These are phyloP conservation scores for Hygrophoropsis aurantiaca DNA, from an alignment of 768 basidiomycete genomes.

Conservation along the genomic window DNA sequence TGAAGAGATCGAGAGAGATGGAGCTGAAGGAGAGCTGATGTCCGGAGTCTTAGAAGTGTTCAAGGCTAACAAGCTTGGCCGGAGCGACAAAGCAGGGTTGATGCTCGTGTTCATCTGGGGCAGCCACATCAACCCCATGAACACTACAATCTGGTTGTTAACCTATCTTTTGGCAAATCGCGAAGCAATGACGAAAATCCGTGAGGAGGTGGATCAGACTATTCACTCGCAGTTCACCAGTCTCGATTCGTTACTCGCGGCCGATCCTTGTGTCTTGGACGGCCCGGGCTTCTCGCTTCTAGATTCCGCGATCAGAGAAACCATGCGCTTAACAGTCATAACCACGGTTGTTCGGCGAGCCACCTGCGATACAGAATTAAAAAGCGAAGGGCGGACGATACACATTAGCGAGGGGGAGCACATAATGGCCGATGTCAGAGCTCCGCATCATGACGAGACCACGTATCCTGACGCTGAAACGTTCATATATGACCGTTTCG, in stretches of 20 bases:
- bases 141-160: slow-evolving; percentile 17
- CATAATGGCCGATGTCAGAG: slow-evolving; percentile 15
- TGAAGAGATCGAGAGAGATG: slow-evolving; percentile 5
- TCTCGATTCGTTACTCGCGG: slow-evolving; percentile 12
- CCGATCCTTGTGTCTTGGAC: slow-evolving; percentile 13
- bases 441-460: slow-evolving; percentile 15
- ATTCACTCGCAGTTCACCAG: slow-evolving; percentile 8
- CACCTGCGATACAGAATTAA: slow-evolving; percentile 14
- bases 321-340: slow-evolving; percentile 19
- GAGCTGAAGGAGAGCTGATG: slow-evolving; percentile 8
- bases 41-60: slow-evolving; percentile 15
- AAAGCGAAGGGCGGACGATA: slow-evolving; percentile 7
- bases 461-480: slow-evolving; percentile 10
- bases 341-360: slow-evolving; percentile 17
- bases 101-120: slow-evolving; percentile 20
- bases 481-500: slow-evolving; percentile 20
- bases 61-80: slow-evolving; percentile 13
- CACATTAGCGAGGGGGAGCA: slow-evolving; percentile 20
- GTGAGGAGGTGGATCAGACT: slow-evolving; percentile 42
- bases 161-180: slow-evolving; percentile 41
- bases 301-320: slow-evolving; percentile 26
- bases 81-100: slow-evolving; percentile 15
- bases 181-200: slow-evolving; percentile 42
- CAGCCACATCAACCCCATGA: slow-evolving; percentile 19
- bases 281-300: slow-evolving; percentile 17